Evolutionary conservation across 495 filamentous ascomycete species (phyloP), one percentile per base, ranked within the genome.

Genomic region (Daldinia vernicosa): DNA sequence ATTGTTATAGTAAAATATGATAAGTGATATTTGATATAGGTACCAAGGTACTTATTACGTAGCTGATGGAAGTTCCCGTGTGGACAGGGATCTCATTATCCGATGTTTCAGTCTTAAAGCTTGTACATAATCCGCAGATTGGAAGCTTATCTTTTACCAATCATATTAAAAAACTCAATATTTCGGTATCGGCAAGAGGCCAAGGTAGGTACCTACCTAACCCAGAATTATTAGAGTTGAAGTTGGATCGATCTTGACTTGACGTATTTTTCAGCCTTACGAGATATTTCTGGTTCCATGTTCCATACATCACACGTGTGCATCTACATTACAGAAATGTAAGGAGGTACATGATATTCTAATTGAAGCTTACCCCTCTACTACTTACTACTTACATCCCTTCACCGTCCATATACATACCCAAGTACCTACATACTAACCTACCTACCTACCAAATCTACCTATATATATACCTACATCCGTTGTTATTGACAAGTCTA

Each of bases 61-160:
- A 47, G 43, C n/a, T 47, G 3, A 4, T 24, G 8, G 19, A 24
- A 47, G 7, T 22, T 14, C 0, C 43, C 43, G 43, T n/a, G 26
- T 35, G 1, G 3, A 56, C 28, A 35, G 28, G 30, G 53, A 30
- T 19, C 14, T 35, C 33, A 19, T 4, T 32, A 33, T 56, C 28
- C 28, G 28, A 53, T 15, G 15, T 35, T 4, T 35, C 14, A 35
- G 4, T 35, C 33, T 35, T 4, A 35, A 35, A 35, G 33, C 32
- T 33, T 33, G 32, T 33, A 33, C n/a, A 33, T 33, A 33, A n/a
- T n/a, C 32, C 32, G 1, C 32, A 11, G 27, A n/a, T n/a, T 33
- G 0, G 30, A 28, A 55, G 30, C 53, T 56, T 56, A 56, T 32
- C 53, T 53, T 35, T 15, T 56, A 35, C 53, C 53, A 56, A 56